Evolutionary conservation across 768 basidiomycete species (phyloP).

Genomic region (Piloderma croceum): DNA sequence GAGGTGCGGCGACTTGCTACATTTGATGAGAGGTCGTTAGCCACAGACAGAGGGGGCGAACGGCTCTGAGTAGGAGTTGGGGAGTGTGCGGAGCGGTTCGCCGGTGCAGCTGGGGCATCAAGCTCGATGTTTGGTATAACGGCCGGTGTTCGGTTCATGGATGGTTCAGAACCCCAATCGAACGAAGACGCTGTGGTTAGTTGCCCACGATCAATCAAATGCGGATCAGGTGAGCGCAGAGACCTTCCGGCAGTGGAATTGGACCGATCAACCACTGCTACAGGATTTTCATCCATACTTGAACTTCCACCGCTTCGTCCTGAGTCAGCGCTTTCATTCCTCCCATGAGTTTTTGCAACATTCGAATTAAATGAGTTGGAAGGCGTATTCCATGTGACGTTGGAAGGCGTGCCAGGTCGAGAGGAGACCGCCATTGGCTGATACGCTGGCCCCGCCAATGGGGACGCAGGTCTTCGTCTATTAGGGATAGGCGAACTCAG

Average conservation of each 20-base stretch:
- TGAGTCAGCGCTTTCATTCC: slow-evolving; percentile 21
- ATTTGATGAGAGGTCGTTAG: slow-evolving; percentile 34
- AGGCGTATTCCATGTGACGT: slow-evolving; percentile 61
- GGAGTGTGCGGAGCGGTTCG: slow-evolving; percentile 45
- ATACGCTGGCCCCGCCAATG: slow-evolving; percentile 54
- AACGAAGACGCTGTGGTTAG: slow-evolving; percentile 7
- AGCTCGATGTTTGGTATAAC: slow-evolving; percentile 47
- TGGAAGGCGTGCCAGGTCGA: slow-evolving; percentile 60
- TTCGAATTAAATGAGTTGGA: too few relatives aligned
- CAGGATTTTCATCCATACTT: too few relatives aligned
- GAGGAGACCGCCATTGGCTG: slow-evolving; percentile 55
- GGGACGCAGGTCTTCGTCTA: slow-evolving; percentile 67
- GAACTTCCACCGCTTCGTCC: slow-evolving; percentile 56
- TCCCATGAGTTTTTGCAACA: slow-evolving; percentile 24
- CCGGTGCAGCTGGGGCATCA: slow-evolving; percentile 38
- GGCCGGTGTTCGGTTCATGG: slow-evolving; percentile 33
- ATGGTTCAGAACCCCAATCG: slow-evolving; percentile 9
- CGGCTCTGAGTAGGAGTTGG: slow-evolving; percentile 65
- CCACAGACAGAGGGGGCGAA: slow-evolving; percentile 48
- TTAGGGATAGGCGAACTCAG: slow-evolving; percentile 41
- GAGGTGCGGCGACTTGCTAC: slow-evolving; percentile 47
- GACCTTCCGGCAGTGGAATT: slow-evolving; percentile 44
- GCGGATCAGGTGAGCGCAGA: slow-evolving; percentile 58
- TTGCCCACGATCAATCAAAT: slow-evolving; percentile 37
- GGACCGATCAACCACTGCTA: slow-evolving; percentile 35